Evolutionary conservation across 257 asterid species (phyloP).

Genomic region (Solanum sparsipilum): DNA sequence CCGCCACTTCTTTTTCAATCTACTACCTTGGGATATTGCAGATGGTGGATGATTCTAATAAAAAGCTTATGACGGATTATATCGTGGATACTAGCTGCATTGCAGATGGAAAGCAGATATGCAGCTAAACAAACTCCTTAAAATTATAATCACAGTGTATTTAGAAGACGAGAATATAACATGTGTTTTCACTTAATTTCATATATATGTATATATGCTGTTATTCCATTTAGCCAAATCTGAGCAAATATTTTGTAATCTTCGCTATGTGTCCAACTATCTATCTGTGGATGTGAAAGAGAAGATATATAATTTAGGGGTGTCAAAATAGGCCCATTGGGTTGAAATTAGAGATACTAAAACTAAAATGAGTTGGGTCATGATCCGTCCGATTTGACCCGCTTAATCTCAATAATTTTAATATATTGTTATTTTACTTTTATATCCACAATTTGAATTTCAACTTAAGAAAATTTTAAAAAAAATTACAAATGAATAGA

Average conservation of each 20-base stretch:
- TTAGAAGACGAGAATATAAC: neutral
- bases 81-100: constrained; percentile 50
- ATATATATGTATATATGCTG: neutral
- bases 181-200: no score
- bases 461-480: no score
- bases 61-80: constrained; percentile 71
- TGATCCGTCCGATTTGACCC: no score
- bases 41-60: constrained; percentile 71
- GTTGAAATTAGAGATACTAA: no score
- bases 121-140: neutral
- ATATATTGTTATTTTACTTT: no score
- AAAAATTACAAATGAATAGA: no score
- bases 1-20: neutral
- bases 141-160: neutral
- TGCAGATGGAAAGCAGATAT: constrained; percentile 21
- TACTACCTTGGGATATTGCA: constrained; percentile 10
- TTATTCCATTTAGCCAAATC: neutral
- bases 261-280: neutral
- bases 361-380: no score
- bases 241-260: neutral
- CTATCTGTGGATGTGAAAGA: neutral
- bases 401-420: no score
- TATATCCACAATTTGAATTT: no score
- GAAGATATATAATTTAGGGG: neutral
- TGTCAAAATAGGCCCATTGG: no score